Evolutionary conservation across 257 asterid species (phyloP), one percentile per base, ranked within the genome.

Genomic region (Nicotiana otophora): DNA sequence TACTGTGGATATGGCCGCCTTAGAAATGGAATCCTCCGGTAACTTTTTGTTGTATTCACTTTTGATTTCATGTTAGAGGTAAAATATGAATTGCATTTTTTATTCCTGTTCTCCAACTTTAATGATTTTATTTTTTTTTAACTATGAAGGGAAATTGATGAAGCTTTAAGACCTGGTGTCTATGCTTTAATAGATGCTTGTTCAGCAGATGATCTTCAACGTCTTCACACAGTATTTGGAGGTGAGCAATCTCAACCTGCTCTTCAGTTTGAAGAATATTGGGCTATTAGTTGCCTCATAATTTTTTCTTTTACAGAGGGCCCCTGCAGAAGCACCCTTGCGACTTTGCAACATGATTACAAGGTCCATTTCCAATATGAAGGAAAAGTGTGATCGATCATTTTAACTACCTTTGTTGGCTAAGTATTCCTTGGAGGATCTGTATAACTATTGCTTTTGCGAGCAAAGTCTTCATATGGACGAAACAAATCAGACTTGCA

Each of bases 251-350:
- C 51, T 81, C 42, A 8, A 39, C 51, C 75, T 83, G 79, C 31
- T 62, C 57, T 23, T 12, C 70, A 33, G 57, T 61, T 60, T 46
- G 65, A 23, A 55, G 54, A 60, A 39, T 26, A 51, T 77, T 72
- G 31, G 23, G 63, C 62, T 51, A 12, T 36, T 12, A 42, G 31
- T 68, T 2, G 36, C 72, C 81, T 57, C 34, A 82, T 19, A 61
- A 57, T 33, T 8, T 11, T n/a, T 20, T 5, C 79, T 46, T 28
- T 83, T 88, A 42, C 36, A 92, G 99, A 96, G 96, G 99, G 99
- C 30, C 96, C 99, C 80, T 94, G 98, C 92, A 93, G 99, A 87
- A 93, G 91, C 81, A 90, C 91, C 2, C 88, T 96, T 62, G 92
- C 91, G 26, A 57, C 84, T 54, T 88, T 94, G 85, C 95, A 89